Evolutionary conservation across 73 alveolate species (phyloP).

Genomic region (Diophrys appendiculata): DNA sequence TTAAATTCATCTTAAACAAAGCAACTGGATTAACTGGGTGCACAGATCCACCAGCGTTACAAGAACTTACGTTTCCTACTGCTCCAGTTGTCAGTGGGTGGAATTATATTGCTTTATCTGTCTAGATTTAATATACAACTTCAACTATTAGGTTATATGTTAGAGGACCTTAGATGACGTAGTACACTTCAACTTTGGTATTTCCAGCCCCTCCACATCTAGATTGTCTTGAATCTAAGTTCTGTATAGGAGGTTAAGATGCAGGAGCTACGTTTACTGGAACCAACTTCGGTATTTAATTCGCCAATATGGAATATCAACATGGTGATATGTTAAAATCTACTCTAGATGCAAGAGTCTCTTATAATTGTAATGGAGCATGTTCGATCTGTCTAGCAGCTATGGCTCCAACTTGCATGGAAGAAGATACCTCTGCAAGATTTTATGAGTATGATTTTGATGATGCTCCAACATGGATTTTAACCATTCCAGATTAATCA

Average conservation of each 20-base stretch:
- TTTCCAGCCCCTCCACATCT: background rate
- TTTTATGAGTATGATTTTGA: background rate
- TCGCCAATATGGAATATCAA: background rate
- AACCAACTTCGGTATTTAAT: background rate
- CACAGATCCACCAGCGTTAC: background rate
- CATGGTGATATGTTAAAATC: background rate
- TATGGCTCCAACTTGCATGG: background rate
- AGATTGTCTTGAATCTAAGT: background rate
- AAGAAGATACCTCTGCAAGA: background rate
- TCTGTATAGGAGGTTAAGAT: background rate
- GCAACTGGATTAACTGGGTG: background rate
- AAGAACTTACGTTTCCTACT: background rate
- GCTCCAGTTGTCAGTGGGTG: background rate
- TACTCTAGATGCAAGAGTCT: background rate
- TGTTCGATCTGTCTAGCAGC: background rate
- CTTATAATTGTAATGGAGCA: background rate
- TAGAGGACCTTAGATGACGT: background rate
- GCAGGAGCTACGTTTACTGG: background rate
- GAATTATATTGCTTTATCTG: background rate
- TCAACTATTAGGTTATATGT: background rate
- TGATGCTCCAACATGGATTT: background rate
- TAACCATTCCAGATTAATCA: background rate
- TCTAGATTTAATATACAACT: background rate
- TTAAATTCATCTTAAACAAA: background rate
- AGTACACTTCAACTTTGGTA: background rate